phyloP scores from a whole-genome alignment of 202 grass and related monocot species.

The Zizania palustris region DNA sequence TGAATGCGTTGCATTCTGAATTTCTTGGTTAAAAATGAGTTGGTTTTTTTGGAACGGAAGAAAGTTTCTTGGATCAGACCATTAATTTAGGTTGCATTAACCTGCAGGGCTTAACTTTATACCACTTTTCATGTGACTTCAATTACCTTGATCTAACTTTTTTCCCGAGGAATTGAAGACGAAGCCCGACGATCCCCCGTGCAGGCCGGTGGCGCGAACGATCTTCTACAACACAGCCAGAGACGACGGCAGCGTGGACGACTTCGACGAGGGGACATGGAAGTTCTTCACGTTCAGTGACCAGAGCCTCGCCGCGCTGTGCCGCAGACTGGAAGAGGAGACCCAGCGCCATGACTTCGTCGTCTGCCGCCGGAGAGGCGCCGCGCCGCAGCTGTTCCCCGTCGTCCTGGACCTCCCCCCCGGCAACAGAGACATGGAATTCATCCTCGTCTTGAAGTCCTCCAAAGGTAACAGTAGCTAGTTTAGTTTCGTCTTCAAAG shows the following conservation, averaged over 20 bases:
- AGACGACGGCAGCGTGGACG: slow-evolving; percentile 54
- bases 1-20: not conserved
- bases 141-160: not conserved
- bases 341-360: slow-evolving; percentile 41
- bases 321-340: slow-evolving; percentile 39
- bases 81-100: too few relatives aligned
- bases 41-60: too few relatives aligned
- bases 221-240: slow-evolving; percentile 58
- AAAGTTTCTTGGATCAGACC: too few relatives aligned
- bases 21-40: not conserved
- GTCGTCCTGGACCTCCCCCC: slow-evolving; percentile 57
- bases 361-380: slow-evolving; percentile 45
- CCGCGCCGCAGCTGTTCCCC: slow-evolving; percentile 35
- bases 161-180: slow-evolving; percentile 28
- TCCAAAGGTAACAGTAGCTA: slow-evolving; percentile 45
- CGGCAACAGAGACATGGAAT: slow-evolving; percentile 55
- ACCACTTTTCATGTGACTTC: not conserved
- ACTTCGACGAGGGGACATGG: slow-evolving; percentile 54
- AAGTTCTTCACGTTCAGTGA: slow-evolving; percentile 50
- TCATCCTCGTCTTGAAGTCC: slow-evolving; percentile 42
- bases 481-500: too few relatives aligned
- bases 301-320: slow-evolving; percentile 47
- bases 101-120: too few relatives aligned
- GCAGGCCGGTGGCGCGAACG: slow-evolving; percentile 32
- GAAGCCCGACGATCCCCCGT: slow-evolving; percentile 8